Conservation (phyloP, 352 stramenopile genomes). For the Thalassiosira oceanica region DNA sequence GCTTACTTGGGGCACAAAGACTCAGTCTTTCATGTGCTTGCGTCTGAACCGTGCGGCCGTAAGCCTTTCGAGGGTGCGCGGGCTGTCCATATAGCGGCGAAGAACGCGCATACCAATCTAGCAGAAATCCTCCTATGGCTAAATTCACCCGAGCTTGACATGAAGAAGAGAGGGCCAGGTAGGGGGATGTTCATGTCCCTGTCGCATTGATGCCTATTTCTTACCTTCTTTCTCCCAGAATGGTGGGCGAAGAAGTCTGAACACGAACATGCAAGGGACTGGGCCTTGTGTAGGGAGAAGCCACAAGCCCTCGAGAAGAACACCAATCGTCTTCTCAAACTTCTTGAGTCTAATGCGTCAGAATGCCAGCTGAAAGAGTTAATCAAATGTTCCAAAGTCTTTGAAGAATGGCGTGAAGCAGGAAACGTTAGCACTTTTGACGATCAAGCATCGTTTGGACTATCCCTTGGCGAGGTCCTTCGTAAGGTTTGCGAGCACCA, state of each 20-base stretch:
- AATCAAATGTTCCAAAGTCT: conserved; percentile 10
- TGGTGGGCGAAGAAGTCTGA: conserved; percentile 2
- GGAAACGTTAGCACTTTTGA: background rate
- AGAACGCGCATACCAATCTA: conserved; percentile 4
- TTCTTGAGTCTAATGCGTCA: background rate
- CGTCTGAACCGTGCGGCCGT: conserved; percentile 2
- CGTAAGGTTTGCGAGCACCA: conserved; percentile 1
- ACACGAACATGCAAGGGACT: conserved; percentile 9
- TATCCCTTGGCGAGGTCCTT: conserved; percentile 2
- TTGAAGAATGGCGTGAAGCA: conserved; percentile 2
- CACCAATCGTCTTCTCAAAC: conserved; percentile 5
- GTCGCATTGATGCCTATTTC: background rate
- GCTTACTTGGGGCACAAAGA: conserved; percentile 6
- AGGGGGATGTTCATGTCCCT: conserved; percentile 8
- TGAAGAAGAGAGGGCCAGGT: conserved; percentile 4
- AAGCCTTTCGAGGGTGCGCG: conserved; percentile 8
- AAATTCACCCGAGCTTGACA: background rate
- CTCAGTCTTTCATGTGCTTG: conserved; percentile 1
- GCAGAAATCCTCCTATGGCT: conserved; percentile 17
- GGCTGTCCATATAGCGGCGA: conserved; percentile 23
- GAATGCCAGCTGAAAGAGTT: background rate
- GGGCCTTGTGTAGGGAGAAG: conserved; percentile 6
- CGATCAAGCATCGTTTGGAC: conserved; percentile 2
- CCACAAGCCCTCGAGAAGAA: conserved; percentile 8
- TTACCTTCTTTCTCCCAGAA: background rate